A percentile compares a stretch with the other conserved stretches of the same genome.
Conservation (phyloP, 495 filamentous ascomycete species). For the Venustampulla echinocandica region DNA sequence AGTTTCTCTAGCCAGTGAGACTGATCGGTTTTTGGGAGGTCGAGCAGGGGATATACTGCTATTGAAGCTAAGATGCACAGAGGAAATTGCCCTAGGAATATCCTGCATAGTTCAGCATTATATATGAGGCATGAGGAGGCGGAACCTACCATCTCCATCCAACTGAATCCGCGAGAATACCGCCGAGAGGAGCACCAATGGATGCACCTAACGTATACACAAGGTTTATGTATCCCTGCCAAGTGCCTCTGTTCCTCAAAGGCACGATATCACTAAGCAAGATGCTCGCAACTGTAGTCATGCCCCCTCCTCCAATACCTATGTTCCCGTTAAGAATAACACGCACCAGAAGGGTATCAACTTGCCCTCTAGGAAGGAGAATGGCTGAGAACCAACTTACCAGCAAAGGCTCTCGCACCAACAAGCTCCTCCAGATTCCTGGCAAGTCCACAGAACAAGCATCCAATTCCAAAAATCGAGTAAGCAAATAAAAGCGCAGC, state of each 20-base stretch:
- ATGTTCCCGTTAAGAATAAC: no score
- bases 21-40: constrained; percentile 49
- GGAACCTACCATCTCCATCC: constrained; percentile 70
- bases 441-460: constrained; percentile 63
- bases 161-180: constrained; percentile 63
- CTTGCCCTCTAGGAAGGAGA: no score
- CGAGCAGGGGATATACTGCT: constrained; percentile 51
- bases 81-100: constrained; percentile 65
- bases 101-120: constrained; percentile 33
- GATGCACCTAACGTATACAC: constrained; percentile 64
- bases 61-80: constrained; percentile 59
- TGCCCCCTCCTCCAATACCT: constrained; percentile 77
- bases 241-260: constrained; percentile 66
- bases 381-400: constrained; percentile 1
- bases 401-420: constrained; percentile 46
- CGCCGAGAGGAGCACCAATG: constrained; percentile 67
- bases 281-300: constrained; percentile 74
- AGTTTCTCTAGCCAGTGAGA: constrained; percentile 41
- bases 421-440: constrained; percentile 63
- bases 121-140: background rate
- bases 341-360: no score
- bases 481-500: constrained; percentile 64
- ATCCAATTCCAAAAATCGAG: constrained; percentile 64
- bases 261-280: constrained; percentile 70
- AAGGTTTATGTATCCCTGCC: constrained; percentile 79